These are phyloP conservation scores for Verticillium klebahnii DNA, from an alignment of 2,329 filamentous ascomycete species.

Conservation along the genomic window DNA sequence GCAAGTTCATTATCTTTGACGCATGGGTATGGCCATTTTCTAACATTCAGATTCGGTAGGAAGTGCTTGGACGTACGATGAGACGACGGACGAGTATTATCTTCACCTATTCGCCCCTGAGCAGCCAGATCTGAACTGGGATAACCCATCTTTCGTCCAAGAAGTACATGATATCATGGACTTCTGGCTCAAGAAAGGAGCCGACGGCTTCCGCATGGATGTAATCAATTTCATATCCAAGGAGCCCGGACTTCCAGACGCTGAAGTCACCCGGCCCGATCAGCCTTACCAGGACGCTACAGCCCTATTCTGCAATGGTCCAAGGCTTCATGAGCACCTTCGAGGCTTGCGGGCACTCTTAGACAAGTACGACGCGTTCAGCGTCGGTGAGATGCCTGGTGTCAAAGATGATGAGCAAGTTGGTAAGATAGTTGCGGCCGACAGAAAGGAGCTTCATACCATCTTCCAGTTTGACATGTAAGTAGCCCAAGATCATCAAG, in stretches of 20 bases:
- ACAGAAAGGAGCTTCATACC: constrained; percentile 60
- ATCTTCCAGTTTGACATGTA: constrained; percentile 60
- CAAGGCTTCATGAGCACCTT: constrained; percentile 58
- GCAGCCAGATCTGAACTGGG: constrained; percentile 78
- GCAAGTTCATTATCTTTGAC: constrained; percentile 11
- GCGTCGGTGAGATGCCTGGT: constrained; percentile 60
- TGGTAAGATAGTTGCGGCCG: constrained; percentile 47
- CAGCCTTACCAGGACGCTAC: constrained; percentile 45
- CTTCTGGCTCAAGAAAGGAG: constrained; percentile 69
- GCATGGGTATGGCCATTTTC: background rate
- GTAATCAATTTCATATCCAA: constrained; percentile 66
- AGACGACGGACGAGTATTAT: constrained; percentile 63
- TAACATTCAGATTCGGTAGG: constrained; percentile 18
- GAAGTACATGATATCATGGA: constrained; percentile 66
- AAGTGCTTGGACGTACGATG: constrained; percentile 59
- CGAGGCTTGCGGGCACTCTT: constrained; percentile 53
- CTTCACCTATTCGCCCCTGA: constrained; percentile 64
- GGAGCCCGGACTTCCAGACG: constrained; percentile 47
- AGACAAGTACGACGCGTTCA: constrained; percentile 52
- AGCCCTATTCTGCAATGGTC: constrained; percentile 57
- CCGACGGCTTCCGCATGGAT: constrained; percentile 66
- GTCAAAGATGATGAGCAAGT: constrained; percentile 50
- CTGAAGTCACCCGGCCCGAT: constrained; percentile 37
- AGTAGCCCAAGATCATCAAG: background rate
- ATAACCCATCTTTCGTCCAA: constrained; percentile 57